Evolutionary conservation across 768 basidiomycete species (phyloP), one percentile per base, ranked within the genome.

Genomic region (Chalciporus sphaerocephalus): DNA sequence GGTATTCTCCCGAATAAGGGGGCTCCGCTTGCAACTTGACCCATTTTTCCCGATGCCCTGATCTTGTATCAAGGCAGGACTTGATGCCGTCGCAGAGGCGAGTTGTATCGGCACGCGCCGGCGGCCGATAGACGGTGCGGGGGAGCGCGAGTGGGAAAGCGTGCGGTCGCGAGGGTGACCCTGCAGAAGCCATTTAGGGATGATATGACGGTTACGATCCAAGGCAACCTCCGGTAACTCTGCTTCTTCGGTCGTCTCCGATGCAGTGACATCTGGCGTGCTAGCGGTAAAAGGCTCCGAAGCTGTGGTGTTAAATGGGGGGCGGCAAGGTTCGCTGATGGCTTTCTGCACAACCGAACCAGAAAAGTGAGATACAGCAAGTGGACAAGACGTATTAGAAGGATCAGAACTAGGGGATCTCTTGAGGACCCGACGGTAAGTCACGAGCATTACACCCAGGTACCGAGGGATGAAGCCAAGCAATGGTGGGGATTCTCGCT

Each of bases 381-480:
- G 50, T 9, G 56, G 57, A 40, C 17, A 51, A 36, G 32, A 50
- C 1, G 32, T 42, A 12, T 30, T 34, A 22, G 56, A 18, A 32
- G 44, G 41, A 30, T 57, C 48, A n/a, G 48, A 45, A 23, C 12
- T 58, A 20, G 61, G 48, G 24, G 55, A 57, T 11, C 65, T 57
- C 57, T 75, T 82, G 12, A 76, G 69, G 32, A 92, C 87, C 12
- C 86, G 80, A 20, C 96, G 83, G 61, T 98, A 98, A 42, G 87
- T 95, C 57, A 99, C 95, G 33, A 98, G 78, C 92, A 99, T 96
- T 44, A 99, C 96, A 18, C 96, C 96, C 13, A 99, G 75, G 66
- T 99, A 99, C 35, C 94, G 85, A n/a, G 96, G 96, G 48, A 97
- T 96, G 59, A 92, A 99, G 12, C 80, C 86, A 4, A 98, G 76